Percentiles rank a stretch among this genome's conserved stretches.
Conservation (phyloP, 257 asterid species). For the Primulina tabacum region DNA sequence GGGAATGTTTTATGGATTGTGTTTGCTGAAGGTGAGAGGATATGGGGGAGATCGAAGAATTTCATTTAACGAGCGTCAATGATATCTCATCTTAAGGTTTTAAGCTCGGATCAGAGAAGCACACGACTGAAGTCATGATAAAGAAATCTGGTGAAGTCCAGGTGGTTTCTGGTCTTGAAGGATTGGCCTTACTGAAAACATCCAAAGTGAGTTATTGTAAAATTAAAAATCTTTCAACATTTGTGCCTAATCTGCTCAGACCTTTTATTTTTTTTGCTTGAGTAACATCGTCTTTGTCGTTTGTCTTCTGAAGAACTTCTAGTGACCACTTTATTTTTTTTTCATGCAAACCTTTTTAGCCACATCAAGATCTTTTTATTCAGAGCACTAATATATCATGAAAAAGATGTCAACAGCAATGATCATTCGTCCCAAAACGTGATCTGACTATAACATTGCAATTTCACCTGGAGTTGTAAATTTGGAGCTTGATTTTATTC, state of each 20-base stretch:
- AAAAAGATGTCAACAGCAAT: neutral
- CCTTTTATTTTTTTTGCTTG: constrained; percentile 1
- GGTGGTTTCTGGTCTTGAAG: constrained; percentile 81
- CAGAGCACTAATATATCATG: neutral
- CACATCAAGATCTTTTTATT: neutral
- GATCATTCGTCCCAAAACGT: neutral
- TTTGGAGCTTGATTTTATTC: constrained; percentile 12
- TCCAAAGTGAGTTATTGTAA: constrained; percentile 60
- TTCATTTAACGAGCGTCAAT: neutral
- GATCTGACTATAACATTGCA: neutral
- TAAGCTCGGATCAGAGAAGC: constrained; percentile 93
- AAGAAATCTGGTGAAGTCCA: constrained; percentile 63
- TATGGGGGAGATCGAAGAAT: neutral
- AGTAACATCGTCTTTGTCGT: neutral
- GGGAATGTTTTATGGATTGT: neutral
- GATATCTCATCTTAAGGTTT: constrained; percentile 51
- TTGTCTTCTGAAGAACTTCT: constrained; percentile 15
- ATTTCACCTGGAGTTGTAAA: constrained; percentile 5
- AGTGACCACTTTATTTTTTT: neutral
- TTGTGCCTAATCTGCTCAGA: constrained; percentile 2
- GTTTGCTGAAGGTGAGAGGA: constrained; percentile 10
- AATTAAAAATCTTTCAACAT: neutral
- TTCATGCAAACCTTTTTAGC: neutral
- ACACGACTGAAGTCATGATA: constrained; percentile 67
- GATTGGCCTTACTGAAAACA: constrained; percentile 80